Evolutionary conservation across 257 asterid genomes (phyloP).

Genomic region (Penstemon eatonii): DNA sequence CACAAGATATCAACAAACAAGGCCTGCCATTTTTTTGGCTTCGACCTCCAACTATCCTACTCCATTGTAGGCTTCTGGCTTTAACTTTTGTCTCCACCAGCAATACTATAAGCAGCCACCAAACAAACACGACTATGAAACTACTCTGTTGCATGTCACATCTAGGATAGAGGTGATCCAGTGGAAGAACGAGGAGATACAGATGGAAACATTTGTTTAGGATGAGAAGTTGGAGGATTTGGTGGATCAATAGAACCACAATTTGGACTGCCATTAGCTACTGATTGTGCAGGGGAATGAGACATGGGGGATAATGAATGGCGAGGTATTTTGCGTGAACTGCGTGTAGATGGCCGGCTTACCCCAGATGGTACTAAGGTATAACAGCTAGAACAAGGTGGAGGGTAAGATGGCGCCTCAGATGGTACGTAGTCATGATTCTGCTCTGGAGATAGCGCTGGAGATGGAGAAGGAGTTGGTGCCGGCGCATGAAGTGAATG

Average conservation of each 20-base stretch:
- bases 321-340: conserved; percentile 24
- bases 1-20: conserved; percentile 27
- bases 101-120: conserved; percentile 32
- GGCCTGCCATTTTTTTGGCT: conserved; percentile 57
- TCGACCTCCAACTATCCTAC: conserved; percentile 41
- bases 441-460: conserved; percentile 30
- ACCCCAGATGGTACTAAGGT: conserved; percentile 33
- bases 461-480: conserved; percentile 54
- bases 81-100: conserved; percentile 27
- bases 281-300: conserved; percentile 37
- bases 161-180: conserved; percentile 34
- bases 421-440: conserved; percentile 35
- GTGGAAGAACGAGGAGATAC: conserved; percentile 37
- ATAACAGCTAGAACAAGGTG: conserved; percentile 42
- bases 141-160: conserved; percentile 12
- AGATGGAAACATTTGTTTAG: conserved; percentile 31
- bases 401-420: conserved; percentile 44
- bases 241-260: conserved; percentile 42
- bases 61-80: conserved; percentile 26
- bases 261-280: conserved; percentile 28
- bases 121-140: background rate
- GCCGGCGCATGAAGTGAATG: conserved; percentile 45
- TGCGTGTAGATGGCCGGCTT: conserved; percentile 32
- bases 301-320: conserved; percentile 29
- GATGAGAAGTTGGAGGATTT: conserved; percentile 41